phyloP scores from a whole-genome alignment of 2,329 filamentous ascomycete species.

The Purpureocillium lavendulum region DNA sequence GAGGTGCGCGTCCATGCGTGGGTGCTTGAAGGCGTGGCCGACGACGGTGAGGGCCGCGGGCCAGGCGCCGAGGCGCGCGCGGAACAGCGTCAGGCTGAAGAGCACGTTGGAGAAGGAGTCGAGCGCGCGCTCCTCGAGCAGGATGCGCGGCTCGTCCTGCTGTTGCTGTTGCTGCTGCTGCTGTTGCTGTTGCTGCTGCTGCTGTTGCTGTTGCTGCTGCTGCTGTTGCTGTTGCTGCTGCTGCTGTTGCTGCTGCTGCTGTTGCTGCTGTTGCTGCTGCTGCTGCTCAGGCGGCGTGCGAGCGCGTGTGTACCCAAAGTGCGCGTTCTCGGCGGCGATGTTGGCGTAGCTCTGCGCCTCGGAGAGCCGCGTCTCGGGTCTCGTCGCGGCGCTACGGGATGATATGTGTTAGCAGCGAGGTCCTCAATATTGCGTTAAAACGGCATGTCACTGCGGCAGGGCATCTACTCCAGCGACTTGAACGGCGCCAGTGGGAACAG shows the following conservation, averaged over 20 bases:
- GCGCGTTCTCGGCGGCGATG: slow-evolving; percentile 36
- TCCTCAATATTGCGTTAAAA: too few species aligned
- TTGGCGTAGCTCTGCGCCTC: slow-evolving; percentile 58
- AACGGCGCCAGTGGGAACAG: not conserved
- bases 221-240: too few species aligned
- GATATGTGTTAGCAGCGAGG: too few species aligned
- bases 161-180: too few species aligned
- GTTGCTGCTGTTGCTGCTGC: too few species aligned
- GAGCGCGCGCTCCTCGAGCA: slow-evolving; percentile 63
- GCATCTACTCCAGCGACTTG: not conserved
- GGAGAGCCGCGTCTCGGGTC: slow-evolving; percentile 42
- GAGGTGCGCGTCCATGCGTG: slow-evolving; percentile 56
- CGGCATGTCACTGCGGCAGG: too few species aligned
- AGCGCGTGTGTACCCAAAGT: too few species aligned
- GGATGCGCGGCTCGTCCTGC: too few species aligned
- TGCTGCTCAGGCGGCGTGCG: too few species aligned
- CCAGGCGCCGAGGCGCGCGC: slow-evolving; percentile 34
- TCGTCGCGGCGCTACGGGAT: slow-evolving; percentile 51
- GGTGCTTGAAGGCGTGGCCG: slow-evolving; percentile 61
- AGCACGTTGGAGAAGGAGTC: slow-evolving; percentile 84
- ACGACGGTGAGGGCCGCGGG: slow-evolving; percentile 53
- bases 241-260: too few species aligned
- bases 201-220: too few species aligned
- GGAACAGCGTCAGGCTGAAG: slow-evolving; percentile 55
- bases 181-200: too few species aligned